phyloP scores from a whole-genome alignment of 2,329 filamentous ascomycete genomes.

The Diaporthe australafricana region DNA sequence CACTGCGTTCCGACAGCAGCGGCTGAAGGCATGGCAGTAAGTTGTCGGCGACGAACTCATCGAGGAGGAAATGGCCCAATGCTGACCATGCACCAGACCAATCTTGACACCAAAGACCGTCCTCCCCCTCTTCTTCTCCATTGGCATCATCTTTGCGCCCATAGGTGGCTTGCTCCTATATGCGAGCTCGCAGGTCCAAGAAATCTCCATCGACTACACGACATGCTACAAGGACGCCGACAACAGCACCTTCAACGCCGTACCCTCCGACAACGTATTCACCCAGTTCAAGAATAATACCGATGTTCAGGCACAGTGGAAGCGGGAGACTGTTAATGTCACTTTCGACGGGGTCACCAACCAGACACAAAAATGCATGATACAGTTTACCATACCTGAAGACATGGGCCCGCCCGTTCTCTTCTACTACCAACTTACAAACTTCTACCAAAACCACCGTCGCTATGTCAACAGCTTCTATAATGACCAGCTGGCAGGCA shows the following conservation, averaged over 20 bases:
- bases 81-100: conserved; percentile 67
- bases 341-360: conserved; percentile 52
- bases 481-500: conserved; percentile 81
- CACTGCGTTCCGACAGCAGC: conserved; percentile 96
- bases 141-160: conserved; percentile 92
- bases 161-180: conserved; percentile 89
- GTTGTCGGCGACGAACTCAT: conserved; percentile 52
- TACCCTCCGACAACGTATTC: conserved; percentile 69
- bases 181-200: conserved; percentile 91
- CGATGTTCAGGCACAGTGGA: conserved; percentile 55
- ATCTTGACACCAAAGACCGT: conserved; percentile 96
- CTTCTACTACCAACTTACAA: conserved; percentile 94
- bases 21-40: conserved; percentile 98
- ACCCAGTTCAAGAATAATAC: conserved; percentile 77
- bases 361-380: conserved; percentile 69
- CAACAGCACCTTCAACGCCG: conserved; percentile 53
- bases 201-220: conserved; percentile 92
- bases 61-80: not conserved
- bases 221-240: conserved; percentile 73
- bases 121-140: conserved; percentile 88
- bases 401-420: conserved; percentile 84
- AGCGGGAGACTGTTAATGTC: conserved; percentile 53
- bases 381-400: conserved; percentile 85
- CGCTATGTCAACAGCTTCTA: conserved; percentile 94
- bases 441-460: conserved; percentile 99